phyloP scores from a whole-genome alignment of 2,329 filamentous ascomycete species.

The Chrysosporium keratinophilum region DNA sequence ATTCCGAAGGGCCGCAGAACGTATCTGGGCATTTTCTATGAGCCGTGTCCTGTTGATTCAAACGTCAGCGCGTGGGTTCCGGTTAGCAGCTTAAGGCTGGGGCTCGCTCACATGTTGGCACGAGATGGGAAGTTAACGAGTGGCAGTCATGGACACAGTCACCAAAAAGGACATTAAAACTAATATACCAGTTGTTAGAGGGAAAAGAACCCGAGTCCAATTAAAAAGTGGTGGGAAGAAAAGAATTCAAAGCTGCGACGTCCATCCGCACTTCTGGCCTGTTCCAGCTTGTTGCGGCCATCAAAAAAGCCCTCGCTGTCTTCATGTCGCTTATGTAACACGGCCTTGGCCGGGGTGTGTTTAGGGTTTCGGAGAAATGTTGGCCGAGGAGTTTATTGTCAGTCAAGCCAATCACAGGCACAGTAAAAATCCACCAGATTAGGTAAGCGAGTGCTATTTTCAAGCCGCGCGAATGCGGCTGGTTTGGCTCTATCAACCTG shows the following conservation, averaged over 20 bases:
- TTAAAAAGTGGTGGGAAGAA: background rate
- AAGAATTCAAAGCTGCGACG: background rate
- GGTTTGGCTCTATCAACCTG: no score
- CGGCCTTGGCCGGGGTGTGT: background rate
- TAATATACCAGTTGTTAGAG: background rate
- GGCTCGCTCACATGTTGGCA: constrained; percentile 15
- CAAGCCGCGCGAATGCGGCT: no score
- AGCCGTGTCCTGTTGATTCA: constrained; percentile 57
- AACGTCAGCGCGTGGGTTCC: background rate
- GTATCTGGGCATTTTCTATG: constrained; percentile 85
- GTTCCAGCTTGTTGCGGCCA: background rate
- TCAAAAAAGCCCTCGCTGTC: background rate
- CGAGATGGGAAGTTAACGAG: background rate
- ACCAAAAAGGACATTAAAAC: background rate
- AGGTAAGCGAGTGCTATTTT: no score
- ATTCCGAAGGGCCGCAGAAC: constrained; percentile 75
- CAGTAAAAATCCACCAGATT: background rate
- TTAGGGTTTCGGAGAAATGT: constrained; percentile 3
- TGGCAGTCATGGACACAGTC: background rate
- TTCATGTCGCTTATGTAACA: constrained; percentile 1
- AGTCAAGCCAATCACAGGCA: background rate
- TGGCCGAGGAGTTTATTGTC: background rate
- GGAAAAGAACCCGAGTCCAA: background rate
- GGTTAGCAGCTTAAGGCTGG: background rate
- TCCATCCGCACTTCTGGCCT: background rate